A percentile compares a stretch with the other conserved stretches of the same genome.
Conservation (phyloP, 306 rosid genomes). For the Bauhinia variegata region DNA sequence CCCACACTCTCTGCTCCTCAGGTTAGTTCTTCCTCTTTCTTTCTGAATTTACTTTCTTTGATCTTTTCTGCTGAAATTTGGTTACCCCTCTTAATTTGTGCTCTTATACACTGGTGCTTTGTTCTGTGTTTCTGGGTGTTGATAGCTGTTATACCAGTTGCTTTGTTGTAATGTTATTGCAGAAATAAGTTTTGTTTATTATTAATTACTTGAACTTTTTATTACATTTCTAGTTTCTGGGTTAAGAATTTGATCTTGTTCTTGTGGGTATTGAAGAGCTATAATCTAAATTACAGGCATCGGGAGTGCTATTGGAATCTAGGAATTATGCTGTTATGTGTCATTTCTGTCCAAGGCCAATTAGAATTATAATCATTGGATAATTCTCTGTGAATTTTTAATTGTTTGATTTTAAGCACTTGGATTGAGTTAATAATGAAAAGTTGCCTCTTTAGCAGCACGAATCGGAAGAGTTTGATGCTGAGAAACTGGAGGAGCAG, state of each 20-base stretch:
- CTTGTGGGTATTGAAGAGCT: too few species aligned
- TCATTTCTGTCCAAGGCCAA: neutral
- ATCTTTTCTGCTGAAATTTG: neutral
- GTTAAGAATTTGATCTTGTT: too few species aligned
- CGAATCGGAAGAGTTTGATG: conserved; percentile 14
- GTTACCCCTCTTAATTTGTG: too few species aligned
- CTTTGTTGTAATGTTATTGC: neutral
- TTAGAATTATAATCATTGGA: neutral
- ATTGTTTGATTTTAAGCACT: conserved; percentile 4
- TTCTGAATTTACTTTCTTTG: neutral
- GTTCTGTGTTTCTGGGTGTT: too few species aligned
- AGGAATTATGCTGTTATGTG: neutral
- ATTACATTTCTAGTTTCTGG: too few species aligned
- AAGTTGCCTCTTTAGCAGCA: conserved; percentile 8
- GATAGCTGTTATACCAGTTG: neutral
- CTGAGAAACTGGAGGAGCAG: conserved; percentile 43
- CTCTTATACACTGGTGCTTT: too few species aligned
- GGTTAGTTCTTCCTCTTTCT: conserved; percentile 42
- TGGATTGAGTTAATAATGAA: conserved; percentile 12
- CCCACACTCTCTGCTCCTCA: conserved; percentile 49
- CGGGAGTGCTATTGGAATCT: neutral
- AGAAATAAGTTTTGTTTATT: neutral
- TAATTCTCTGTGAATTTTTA: neutral
- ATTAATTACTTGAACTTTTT: neutral
- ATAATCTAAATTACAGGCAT: conserved; percentile 1